Evolutionary conservation across 352 stramenopile species (phyloP).

Genomic region (Pythium inflatum): DNA sequence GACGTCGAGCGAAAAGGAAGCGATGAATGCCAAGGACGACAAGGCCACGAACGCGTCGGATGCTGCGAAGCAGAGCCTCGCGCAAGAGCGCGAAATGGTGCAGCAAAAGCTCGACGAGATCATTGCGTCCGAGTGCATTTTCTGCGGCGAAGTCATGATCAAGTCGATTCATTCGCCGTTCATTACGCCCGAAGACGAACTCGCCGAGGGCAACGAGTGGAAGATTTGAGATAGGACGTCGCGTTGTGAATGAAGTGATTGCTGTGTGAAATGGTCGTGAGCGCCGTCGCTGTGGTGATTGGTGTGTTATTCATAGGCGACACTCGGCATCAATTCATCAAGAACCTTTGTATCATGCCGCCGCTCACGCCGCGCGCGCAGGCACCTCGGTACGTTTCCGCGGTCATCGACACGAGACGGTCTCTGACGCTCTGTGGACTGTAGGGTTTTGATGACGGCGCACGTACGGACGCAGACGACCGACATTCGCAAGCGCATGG

Average conservation of each 20-base stretch:
- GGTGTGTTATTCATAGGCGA: conserved; percentile 24
- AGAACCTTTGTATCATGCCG: no score
- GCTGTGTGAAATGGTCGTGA: no score
- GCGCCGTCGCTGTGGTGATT: no score
- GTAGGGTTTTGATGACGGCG: conserved; percentile 13
- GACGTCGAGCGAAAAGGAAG: conserved; percentile 71
- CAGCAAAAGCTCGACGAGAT: conserved; percentile 94
- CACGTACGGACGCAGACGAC: conserved; percentile 23
- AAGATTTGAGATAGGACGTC: conserved; percentile 84
- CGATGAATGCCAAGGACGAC: conserved; percentile 55
- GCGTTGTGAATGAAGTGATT: conserved; percentile 12
- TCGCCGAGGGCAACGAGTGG: conserved; percentile 80
- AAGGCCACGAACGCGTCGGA: conserved; percentile 55
- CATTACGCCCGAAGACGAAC: conserved; percentile 88
- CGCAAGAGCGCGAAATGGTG: conserved; percentile 89
- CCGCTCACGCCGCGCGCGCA: conserved; percentile 6
- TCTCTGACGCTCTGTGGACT: no score
- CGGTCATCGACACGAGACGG: background rate
- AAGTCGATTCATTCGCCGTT: conserved; percentile 93
- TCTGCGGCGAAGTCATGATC: conserved; percentile 96
- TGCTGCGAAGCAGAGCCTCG: conserved; percentile 72
- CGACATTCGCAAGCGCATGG: conserved; percentile 42
- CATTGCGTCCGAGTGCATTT: conserved; percentile 94
- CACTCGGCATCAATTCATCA: no score
- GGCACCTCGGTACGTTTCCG: conserved; percentile 9